Evolutionary conservation across 345 rosid genomes (phyloP).

Genomic region (Kandelia obovata): DNA sequence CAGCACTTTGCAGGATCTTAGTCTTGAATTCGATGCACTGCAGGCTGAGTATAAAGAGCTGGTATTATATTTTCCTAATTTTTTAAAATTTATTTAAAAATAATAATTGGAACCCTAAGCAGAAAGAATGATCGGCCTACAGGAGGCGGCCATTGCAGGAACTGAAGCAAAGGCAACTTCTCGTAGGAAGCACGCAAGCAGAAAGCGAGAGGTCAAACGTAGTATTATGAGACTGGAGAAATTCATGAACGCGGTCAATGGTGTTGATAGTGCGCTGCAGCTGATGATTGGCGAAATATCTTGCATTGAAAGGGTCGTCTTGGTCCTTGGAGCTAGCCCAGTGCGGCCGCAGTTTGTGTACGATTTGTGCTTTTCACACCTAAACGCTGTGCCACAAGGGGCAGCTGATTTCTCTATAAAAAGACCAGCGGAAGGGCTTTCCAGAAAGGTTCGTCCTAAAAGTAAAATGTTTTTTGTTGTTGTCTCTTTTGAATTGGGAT

Average conservation of each 20-base stretch:
- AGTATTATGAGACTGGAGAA: conserved; percentile 64
- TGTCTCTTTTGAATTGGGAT: not conserved
- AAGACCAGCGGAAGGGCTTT: conserved; percentile 66
- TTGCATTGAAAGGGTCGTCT: conserved; percentile 43
- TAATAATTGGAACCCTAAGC: conserved; percentile 13
- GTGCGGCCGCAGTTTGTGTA: conserved; percentile 69
- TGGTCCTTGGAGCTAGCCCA: conserved; percentile 72
- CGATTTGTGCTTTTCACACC: conserved; percentile 46
- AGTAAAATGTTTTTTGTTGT: not conserved
- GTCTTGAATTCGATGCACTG: conserved; percentile 51
- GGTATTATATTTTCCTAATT: conserved; percentile 45
- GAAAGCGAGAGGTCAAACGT: conserved; percentile 65
- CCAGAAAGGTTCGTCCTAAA: conserved; percentile 59
- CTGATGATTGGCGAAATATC: conserved; percentile 45
- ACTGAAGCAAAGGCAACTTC: conserved; percentile 41
- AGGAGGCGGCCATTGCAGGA: conserved; percentile 49
- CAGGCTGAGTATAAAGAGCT: conserved; percentile 47
- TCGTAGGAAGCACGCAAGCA: conserved; percentile 46
- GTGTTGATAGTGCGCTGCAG: conserved; percentile 49
- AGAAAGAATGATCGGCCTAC: conserved; percentile 27
- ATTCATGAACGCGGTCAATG: conserved; percentile 51
- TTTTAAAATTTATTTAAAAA: not conserved
- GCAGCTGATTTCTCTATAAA: conserved; percentile 47
- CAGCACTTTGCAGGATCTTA: conserved; percentile 76
- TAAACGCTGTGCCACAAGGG: conserved; percentile 24